A percentile compares a stretch with the other conserved stretches of the same genome.
Evolutionary conservation across 2,329 filamentous ascomycete genomes (phyloP).

Genomic region (Akanthomyces uredinophilus): DNA sequence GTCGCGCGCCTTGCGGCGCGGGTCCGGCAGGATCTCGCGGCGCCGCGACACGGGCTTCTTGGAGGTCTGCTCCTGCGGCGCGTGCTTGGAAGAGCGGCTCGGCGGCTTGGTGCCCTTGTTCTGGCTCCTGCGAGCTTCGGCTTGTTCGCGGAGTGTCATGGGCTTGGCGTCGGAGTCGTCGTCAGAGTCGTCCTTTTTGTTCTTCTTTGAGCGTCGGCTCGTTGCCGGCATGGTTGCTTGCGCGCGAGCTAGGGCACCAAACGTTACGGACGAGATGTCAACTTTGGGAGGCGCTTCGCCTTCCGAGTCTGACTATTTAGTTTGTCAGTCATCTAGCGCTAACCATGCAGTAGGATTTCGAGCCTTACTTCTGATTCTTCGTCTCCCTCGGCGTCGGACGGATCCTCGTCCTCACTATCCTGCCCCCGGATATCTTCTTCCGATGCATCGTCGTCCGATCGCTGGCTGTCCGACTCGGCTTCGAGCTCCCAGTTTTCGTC

Average conservation of each 20-base stretch:
- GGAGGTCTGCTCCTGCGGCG: constrained; percentile 75
- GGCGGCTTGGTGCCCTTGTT: constrained; percentile 6
- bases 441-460: constrained; percentile 25
- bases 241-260: constrained; percentile 84
- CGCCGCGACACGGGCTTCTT: constrained; percentile 78
- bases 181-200: constrained; percentile 23
- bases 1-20: constrained; percentile 63
- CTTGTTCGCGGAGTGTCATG: constrained; percentile 30
- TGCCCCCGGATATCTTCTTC: constrained; percentile 24
- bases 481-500: constrained; percentile 41
- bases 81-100: constrained; percentile 69
- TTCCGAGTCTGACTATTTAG: constrained; percentile 22
- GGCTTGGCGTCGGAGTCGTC: constrained; percentile 18
- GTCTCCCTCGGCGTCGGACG: constrained; percentile 27
- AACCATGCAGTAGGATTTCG: too few species aligned
- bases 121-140: constrained; percentile 18
- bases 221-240: constrained; percentile 58
- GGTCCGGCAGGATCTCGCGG: constrained; percentile 61
- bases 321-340: background rate
- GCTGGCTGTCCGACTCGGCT: constrained; percentile 22
- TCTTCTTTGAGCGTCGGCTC: constrained; percentile 26
- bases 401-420: constrained; percentile 27
- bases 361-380: constrained; percentile 24
- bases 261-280: constrained; percentile 63
- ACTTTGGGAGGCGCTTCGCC: constrained; percentile 32